Conservation (phyloP, 371 early-diverging fungal genomes). For the Rhizopus microsporus region DNA sequence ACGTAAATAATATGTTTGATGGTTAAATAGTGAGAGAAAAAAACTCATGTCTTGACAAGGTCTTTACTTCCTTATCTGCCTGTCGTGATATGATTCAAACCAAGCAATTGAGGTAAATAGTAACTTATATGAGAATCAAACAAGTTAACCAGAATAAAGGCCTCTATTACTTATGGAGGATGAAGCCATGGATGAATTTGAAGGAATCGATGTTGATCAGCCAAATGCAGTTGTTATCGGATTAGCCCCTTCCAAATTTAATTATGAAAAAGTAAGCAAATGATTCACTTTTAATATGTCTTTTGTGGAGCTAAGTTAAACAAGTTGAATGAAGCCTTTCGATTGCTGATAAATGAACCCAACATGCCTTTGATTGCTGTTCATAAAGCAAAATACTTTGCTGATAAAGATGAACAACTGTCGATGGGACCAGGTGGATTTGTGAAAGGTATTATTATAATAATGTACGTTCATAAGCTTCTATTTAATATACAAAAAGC, state of each 20-base stretch:
- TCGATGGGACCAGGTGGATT: conserved; percentile 88
- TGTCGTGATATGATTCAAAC: conserved; percentile 61
- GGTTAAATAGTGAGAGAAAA: too few relatives aligned
- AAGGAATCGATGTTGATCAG: conserved; percentile 48
- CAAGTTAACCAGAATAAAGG: conserved; percentile 27
- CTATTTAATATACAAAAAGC: conserved; percentile 29
- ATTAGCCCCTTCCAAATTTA: conserved; percentile 73
- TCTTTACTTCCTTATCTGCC: conserved; percentile 81
- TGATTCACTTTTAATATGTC: conserved; percentile 6
- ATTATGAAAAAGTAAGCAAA: conserved; percentile 63
- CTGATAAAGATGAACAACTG: conserved; percentile 60
- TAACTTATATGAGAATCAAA: not conserved
- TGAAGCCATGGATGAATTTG: conserved; percentile 74
- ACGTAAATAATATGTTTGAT: conserved; percentile 36
- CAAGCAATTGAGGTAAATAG: conserved; percentile 44
- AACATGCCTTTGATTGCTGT: conserved; percentile 66
- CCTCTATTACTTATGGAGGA: conserved; percentile 78
- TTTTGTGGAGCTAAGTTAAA: too few relatives aligned
- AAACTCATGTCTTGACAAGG: conserved; percentile 23
- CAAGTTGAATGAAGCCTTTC: conserved; percentile 70
- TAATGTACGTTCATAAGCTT: not conserved
- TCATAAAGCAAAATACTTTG: conserved; percentile 79
- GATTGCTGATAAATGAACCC: conserved; percentile 45
- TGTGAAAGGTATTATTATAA: conserved; percentile 51
- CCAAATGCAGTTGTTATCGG: conserved; percentile 85